Conservation (phyloP, 768 basidiomycete species). For the Lentinula guzmanii region DNA sequence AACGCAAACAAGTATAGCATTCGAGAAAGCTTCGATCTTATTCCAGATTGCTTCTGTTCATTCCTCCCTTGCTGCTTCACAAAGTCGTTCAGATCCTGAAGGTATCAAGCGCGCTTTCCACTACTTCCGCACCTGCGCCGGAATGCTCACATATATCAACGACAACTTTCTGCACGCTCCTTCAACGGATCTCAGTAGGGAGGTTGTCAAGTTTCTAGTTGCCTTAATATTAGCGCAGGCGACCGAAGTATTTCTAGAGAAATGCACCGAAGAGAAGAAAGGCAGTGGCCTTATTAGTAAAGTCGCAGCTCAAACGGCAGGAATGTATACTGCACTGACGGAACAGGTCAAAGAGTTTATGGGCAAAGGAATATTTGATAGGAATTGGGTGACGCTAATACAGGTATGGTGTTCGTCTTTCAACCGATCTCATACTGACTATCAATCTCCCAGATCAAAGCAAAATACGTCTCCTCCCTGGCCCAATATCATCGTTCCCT, state of each 20-base stretch:
- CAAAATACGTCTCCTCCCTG: slow-evolving; percentile 83
- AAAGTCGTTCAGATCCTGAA: slow-evolving; percentile 84
- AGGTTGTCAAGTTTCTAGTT: slow-evolving; percentile 90
- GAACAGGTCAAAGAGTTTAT: slow-evolving; percentile 97
- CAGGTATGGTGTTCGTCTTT: slow-evolving; percentile 43
- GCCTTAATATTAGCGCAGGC: slow-evolving; percentile 89
- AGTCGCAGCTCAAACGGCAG: slow-evolving; percentile 77
- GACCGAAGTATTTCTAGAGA: slow-evolving; percentile 94
- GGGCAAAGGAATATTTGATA: slow-evolving; percentile 92
- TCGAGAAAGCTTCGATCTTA: slow-evolving; percentile 95
- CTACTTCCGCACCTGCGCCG: slow-evolving; percentile 84
- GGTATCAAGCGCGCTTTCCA: slow-evolving; percentile 91
- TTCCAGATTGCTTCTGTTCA: slow-evolving; percentile 95
- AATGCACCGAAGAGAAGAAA: slow-evolving; percentile 91
- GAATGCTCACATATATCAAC: slow-evolving; percentile 98
- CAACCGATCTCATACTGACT: not conserved
- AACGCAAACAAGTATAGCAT: slow-evolving; percentile 94
- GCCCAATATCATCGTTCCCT: slow-evolving; percentile 83
- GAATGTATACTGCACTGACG: slow-evolving; percentile 71
- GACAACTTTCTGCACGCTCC: slow-evolving; percentile 99
- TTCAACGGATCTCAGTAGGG: slow-evolving; percentile 87
- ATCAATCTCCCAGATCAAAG: slow-evolving; percentile 60
- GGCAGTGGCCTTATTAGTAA: slow-evolving; percentile 70
- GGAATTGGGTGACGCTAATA: slow-evolving; percentile 87
- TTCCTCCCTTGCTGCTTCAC: slow-evolving; percentile 81